phyloP scores from a whole-genome alignment of 176 grass and related monocot species.

The Carex pumila region DNA sequence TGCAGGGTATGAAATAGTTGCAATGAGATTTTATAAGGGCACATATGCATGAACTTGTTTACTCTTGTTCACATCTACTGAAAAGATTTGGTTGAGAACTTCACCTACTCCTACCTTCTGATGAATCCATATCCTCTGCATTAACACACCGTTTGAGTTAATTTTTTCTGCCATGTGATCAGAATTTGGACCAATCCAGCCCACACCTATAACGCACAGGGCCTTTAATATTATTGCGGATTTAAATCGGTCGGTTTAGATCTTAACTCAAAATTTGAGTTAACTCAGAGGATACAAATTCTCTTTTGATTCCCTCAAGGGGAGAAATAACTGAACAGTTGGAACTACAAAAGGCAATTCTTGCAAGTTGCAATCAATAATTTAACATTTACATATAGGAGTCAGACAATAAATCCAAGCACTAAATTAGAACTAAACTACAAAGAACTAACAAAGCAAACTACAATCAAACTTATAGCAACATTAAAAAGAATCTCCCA shows the following conservation, averaged over 20 bases:
- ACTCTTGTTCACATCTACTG: background rate
- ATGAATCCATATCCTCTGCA: no score
- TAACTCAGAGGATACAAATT: no score
- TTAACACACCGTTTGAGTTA: no score
- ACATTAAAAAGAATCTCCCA: background rate
- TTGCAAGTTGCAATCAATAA: conserved; percentile 10
- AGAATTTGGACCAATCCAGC: no score
- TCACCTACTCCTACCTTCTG: no score
- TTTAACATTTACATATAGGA: conserved; percentile 3
- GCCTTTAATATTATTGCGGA: no score
- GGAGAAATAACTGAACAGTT: no score
- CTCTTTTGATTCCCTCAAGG: no score
- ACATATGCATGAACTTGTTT: background rate
- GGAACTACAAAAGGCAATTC: background rate
- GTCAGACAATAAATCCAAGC: background rate
- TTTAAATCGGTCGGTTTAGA: no score
- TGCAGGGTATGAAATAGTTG: background rate
- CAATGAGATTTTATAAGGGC: background rate
- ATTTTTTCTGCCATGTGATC: no score
- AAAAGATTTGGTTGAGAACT: background rate
- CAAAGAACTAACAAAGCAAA: conserved; percentile 1
- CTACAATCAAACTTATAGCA: conserved; percentile 13
- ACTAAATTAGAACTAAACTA: conserved; percentile 19
- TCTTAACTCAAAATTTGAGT: no score
- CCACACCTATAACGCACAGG: no score